A percentile compares a stretch with the other conserved stretches of the same genome.
These are phyloP conservation scores for Zasmidium angulare DNA, from an alignment of 2,329 filamentous ascomycete species.

Conservation along the genomic window DNA sequence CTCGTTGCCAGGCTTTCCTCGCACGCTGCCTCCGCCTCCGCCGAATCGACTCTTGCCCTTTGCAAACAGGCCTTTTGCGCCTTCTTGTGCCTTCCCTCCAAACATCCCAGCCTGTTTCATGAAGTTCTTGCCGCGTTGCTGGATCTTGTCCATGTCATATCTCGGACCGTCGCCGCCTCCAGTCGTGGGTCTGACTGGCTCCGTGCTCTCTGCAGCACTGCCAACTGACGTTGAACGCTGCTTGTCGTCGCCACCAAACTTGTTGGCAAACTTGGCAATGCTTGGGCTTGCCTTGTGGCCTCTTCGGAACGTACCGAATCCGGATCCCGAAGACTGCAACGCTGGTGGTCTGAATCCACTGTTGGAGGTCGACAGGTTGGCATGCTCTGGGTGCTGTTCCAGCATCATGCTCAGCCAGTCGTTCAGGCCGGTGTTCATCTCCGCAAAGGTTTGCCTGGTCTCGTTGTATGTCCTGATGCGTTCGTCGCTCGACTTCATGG, in stretches of 20 bases:
- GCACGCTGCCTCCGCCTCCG: slow-evolving; percentile 30
- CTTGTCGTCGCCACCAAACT: slow-evolving; percentile 19
- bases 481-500: slow-evolving; percentile 63
- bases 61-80: slow-evolving; percentile 85
- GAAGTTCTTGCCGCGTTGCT: slow-evolving; percentile 83
- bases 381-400: slow-evolving; percentile 54
- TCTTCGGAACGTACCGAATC: slow-evolving; percentile 4
- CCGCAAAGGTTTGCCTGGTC: slow-evolving; percentile 68
- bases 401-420: slow-evolving; percentile 56
- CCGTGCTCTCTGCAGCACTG: slow-evolving; percentile 21
- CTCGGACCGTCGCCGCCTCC: slow-evolving; percentile 12
- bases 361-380: slow-evolving; percentile 37
- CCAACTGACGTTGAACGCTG: slow-evolving; percentile 25
- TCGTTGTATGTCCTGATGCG: slow-evolving; percentile 73
- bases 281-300: slow-evolving; percentile 28
- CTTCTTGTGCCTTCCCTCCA: slow-evolving; percentile 69
- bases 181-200: background rate
- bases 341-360: slow-evolving; percentile 18
- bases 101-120: slow-evolving; percentile 76
- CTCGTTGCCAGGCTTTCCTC: slow-evolving; percentile 72
- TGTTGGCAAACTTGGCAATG: slow-evolving; percentile 15
- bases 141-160: slow-evolving; percentile 49
- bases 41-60: slow-evolving; percentile 83
- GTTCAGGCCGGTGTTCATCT: slow-evolving; percentile 72
- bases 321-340: slow-evolving; percentile 13